Base-by-base conservation (phyloP, 768 basidiomycete genomes). In the Antrodiella citrinella region DNA sequence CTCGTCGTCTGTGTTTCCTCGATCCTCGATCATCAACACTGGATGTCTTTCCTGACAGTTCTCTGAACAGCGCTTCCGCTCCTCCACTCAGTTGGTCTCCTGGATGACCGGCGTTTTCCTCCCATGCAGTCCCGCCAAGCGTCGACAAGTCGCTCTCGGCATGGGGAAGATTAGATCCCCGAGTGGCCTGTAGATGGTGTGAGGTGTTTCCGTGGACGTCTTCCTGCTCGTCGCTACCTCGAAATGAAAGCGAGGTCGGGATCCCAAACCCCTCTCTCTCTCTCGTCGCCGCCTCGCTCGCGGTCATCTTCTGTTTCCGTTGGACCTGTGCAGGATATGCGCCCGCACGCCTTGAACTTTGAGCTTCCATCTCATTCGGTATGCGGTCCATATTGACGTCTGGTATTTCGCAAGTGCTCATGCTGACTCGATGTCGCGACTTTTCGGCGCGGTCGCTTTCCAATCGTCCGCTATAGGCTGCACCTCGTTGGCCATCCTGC, bases 71-170 rank as follows among this genome's bases (percentile, higher is more conserved):
- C 25, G 67, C 73, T 51, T 76, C 72, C 1, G 77, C 75, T 10
- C 73, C 77, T n/a, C 61, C 57, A 51, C 76, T 79, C 35, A 71
- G 54, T 15, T 7, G 7, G 30, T 35, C 30, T 35, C 7, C 15
- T 35, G 30, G 30, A n/a, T n/a, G n/a, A 15, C 57, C 62, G 12
- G 61, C 56, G 35, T 48, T 54, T 12, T 70, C 69, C 26, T 70
- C 67, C 71, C 72, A 72, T 26, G 65, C 55, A 15, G 67, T 64
- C 44, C 69, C 62, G 4, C 61, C 70, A 4, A 75, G 61, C 13
- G 74, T 70, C 0, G 76, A 78, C 47, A 71, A 48, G 18, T 75
- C 72, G 45, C 79, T 81, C 15, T 78, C 75, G 7, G 30, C 7
- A 35, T 15, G 15, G 7, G 30, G 30, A 7, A 35, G 15, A n/a